phyloP scores from a whole-genome alignment of 345 rosid species.

The Salix arbutifolia region DNA sequence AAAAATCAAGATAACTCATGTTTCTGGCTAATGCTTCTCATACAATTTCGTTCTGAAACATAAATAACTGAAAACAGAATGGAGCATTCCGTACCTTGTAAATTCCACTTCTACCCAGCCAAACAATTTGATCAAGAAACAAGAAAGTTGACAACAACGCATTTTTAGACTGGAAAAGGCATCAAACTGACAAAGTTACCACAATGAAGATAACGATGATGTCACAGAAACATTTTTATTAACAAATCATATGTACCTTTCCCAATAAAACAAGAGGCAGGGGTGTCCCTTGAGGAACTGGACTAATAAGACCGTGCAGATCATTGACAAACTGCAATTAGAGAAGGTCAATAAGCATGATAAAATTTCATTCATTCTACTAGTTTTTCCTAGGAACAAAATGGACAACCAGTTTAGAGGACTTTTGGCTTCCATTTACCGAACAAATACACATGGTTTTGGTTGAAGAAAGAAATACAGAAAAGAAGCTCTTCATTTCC shows the following conservation, averaged over 20 bases:
- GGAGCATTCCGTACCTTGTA: conserved; percentile 55
- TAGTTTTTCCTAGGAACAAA: neutral
- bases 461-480: neutral
- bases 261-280: conserved; percentile 82
- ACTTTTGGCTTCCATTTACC: neutral
- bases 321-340: conserved; percentile 83
- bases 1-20: neutral
- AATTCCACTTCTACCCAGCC: conserved; percentile 93
- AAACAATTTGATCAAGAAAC: conserved; percentile 94
- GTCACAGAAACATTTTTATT: neutral
- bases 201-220: neutral
- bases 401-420: neutral
- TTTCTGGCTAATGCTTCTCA: neutral
- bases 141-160: conserved; percentile 80
- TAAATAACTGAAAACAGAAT: neutral
- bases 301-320: conserved; percentile 81
- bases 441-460: neutral
- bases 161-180: conserved; percentile 72
- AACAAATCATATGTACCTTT: conserved; percentile 45
- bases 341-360: conserved; percentile 10
- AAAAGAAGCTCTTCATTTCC: neutral
- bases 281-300: conserved; percentile 85
- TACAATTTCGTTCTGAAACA: neutral
- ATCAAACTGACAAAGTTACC: conserved; percentile 8
- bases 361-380: neutral